Base-by-base conservation (phyloP, 305 asterid genomes). In the Euphrasia arctica region DNA sequence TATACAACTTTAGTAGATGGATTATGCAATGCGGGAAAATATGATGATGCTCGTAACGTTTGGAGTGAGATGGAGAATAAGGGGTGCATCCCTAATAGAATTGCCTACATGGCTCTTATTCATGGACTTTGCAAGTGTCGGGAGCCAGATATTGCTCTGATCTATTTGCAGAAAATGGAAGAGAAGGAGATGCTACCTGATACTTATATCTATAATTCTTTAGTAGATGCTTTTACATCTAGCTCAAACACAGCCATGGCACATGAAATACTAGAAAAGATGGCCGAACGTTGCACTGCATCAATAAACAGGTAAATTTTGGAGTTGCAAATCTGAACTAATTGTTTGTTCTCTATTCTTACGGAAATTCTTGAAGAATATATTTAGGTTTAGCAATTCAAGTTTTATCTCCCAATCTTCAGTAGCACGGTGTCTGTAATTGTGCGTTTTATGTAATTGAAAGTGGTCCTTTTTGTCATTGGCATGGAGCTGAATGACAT, bases 1-100 rank as follows among this genome's bases (percentile, higher is more conserved):
- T 92, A 89, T 73, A 80, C 98, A 60, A 87, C 84, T 74, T 79
- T 89, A 69, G 83, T 92, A n/a, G 84, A 85, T 74, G 97, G 96
- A n/a, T 79, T 85, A 3, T 92, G 97, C 80, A 85, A 80, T 75
- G 77, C 79, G 45, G 79, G 79, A 57, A 86, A 76, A 70, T 70
- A 80, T 42, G 75, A 77, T 54, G 84, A 82, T 43, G 92, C 95
- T 70, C 65, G 76, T 27, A 66, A 50, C 34, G 60, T 81, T 70
- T 82, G 87, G 89, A 57, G 5, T 14, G 80, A 81, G 57, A 86
- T 86, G 91, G 82, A 80, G 74, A 14, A 63, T 29, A 80, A 72
- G 28, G 79, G 83, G 62, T 80, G 85, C 49, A 5, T 27, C 11
- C 83, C 92, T 4, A 84, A 77, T 70, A 79, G 83, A 64, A 78